phyloP scores from a whole-genome alignment of 2,329 filamentous ascomycete species.

The Scedosporium minutisporum region DNA sequence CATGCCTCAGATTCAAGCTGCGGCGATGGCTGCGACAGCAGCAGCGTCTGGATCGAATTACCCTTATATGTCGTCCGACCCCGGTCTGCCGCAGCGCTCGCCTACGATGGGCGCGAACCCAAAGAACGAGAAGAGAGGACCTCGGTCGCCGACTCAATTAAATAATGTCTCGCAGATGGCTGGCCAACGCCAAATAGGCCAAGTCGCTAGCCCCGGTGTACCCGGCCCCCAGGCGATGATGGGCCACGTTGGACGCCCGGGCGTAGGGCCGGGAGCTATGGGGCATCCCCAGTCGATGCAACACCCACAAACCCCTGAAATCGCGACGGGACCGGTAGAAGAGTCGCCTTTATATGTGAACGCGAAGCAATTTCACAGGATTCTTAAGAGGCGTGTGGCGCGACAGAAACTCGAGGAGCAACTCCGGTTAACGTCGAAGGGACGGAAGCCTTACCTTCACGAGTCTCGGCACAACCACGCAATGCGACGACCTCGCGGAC shows the following conservation, averaged over 20 bases:
- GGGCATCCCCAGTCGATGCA: slow-evolving; percentile 55
- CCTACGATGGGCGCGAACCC: slow-evolving; percentile 57
- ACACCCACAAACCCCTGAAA: slow-evolving; percentile 68
- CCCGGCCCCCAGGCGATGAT: slow-evolving; percentile 67
- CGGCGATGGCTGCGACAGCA: slow-evolving; percentile 85
- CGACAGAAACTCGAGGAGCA: slow-evolving; percentile 91
- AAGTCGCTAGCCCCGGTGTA: slow-evolving; percentile 65
- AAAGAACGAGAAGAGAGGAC: slow-evolving; percentile 62
- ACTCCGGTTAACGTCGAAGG: slow-evolving; percentile 83
- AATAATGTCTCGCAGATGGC: slow-evolving; percentile 51
- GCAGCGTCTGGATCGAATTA: slow-evolving; percentile 77
- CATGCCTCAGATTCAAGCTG: slow-evolving; percentile 75
- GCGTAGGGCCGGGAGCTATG: slow-evolving; percentile 48
- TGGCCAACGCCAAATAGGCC: slow-evolving; percentile 60
- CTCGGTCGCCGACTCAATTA: slow-evolving; percentile 68
- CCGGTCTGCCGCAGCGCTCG: slow-evolving; percentile 59
- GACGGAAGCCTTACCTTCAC: slow-evolving; percentile 91
- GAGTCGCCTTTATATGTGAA: slow-evolving; percentile 97
- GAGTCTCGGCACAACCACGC: slow-evolving; percentile 97
- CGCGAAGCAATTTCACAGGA: slow-evolving; percentile 96
- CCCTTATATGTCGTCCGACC: slow-evolving; percentile 63
- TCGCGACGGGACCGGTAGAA: slow-evolving; percentile 62
- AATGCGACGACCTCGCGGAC: slow-evolving; percentile 88
- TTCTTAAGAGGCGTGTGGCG: slow-evolving; percentile 86
- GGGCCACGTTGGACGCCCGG: slow-evolving; percentile 50